These are phyloP conservation scores for Paecilomyces formosus DNA, from an alignment of 2,329 filamentous ascomycete species.

Conservation along the genomic window DNA sequence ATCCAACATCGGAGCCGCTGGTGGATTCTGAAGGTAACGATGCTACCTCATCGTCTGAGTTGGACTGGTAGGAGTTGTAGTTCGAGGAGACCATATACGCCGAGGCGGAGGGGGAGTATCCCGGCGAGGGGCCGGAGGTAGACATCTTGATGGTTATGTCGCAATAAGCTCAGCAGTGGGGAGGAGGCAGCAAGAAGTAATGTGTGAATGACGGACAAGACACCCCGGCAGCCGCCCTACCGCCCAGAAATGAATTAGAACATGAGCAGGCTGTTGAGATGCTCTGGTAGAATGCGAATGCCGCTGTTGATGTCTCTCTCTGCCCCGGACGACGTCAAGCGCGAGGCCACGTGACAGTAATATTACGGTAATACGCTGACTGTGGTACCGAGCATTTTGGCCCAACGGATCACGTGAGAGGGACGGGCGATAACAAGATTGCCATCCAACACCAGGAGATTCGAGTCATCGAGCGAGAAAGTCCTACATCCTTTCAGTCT, in stretches of 20 bases:
- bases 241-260: slow-evolving; percentile 14
- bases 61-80: slow-evolving; percentile 15
- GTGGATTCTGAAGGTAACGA: slow-evolving; percentile 37
- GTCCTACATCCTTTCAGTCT: not conserved
- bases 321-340: slow-evolving; percentile 2
- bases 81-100: slow-evolving; percentile 32
- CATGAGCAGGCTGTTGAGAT: slow-evolving; percentile 8
- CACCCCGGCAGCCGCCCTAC: slow-evolving; percentile 29
- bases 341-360: not conserved
- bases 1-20: slow-evolving; percentile 30
- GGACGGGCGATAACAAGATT: not conserved
- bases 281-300: not conserved
- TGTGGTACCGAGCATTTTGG: not conserved
- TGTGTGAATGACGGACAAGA: slow-evolving; percentile 6
- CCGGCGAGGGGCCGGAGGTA: slow-evolving; percentile 18
- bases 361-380: slow-evolving; percentile 3
- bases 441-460: not conserved
- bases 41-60: slow-evolving; percentile 34
- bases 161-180: slow-evolving; percentile 5
- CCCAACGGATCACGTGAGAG: not conserved
- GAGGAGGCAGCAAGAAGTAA: slow-evolving; percentile 8
- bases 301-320: not conserved
- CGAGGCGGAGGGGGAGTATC: slow-evolving; percentile 30
- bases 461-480: not conserved
- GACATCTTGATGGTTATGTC: slow-evolving; percentile 20